Evolutionary conservation across 2,329 filamentous ascomycete species (phyloP).

Genomic region (Botrytis pseudocinerea): DNA sequence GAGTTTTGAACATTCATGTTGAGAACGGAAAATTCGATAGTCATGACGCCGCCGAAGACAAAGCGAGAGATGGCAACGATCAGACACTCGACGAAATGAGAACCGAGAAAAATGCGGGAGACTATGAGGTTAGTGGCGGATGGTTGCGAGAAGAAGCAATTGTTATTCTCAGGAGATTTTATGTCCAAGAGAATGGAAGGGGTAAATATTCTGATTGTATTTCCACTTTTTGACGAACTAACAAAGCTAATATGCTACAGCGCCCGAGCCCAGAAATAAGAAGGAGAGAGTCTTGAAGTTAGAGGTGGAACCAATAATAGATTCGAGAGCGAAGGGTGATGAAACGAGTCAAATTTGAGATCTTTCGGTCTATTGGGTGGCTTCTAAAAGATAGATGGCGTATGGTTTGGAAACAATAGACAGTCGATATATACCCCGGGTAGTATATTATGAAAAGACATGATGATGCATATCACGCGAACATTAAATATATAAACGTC

Average conservation of each 20-base stretch:
- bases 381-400: neutral
- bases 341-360: neutral
- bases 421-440: neutral
- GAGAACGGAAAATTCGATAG: conserved; percentile 31
- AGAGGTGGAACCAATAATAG: conserved; percentile 38
- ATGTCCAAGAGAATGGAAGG: conserved; percentile 96
- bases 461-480: neutral
- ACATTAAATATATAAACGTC: neutral
- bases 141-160: conserved; percentile 85
- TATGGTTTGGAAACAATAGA: neutral
- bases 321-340: conserved; percentile 22
- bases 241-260: conserved; percentile 28
- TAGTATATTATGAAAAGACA: neutral
- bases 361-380: neutral
- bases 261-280: conserved; percentile 41
- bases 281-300: conserved; percentile 40
- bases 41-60: conserved; percentile 32
- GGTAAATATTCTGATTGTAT: conserved; percentile 52
- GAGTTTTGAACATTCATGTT: conserved; percentile 80
- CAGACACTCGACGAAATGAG: conserved; percentile 4
- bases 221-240: neutral
- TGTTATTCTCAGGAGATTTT: conserved; percentile 87
- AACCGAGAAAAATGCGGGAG: conserved; percentile 63
- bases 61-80: conserved; percentile 69
- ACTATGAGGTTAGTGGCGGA: conserved; percentile 82